These are phyloP conservation scores for Kandelia obovata DNA, from an alignment of 345 rosid genomes.

Conservation along the genomic window DNA sequence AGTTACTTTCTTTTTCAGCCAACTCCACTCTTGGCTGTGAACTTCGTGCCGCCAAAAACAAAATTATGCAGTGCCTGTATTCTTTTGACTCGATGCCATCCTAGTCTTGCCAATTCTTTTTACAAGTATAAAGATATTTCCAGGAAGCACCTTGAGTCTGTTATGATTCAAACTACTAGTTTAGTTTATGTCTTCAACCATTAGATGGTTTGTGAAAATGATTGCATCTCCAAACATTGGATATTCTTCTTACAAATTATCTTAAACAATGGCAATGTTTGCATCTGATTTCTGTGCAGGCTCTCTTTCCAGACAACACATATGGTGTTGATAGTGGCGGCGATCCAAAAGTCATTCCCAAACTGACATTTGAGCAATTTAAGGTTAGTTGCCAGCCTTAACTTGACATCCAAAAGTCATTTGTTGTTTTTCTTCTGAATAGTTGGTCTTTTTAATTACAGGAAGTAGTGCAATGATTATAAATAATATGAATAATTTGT, in stretches of 20 bases:
- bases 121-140: neutral
- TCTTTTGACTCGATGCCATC: too few relatives aligned
- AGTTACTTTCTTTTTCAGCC: too few relatives aligned
- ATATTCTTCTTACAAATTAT: neutral
- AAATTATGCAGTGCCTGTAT: too few relatives aligned
- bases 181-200: neutral
- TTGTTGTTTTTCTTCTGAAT: neutral
- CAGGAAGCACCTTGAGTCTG: neutral
- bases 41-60: too few relatives aligned
- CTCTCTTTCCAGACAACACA: conserved; percentile 83
- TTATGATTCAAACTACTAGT: neutral
- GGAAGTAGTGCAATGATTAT: neutral
- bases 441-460: neutral
- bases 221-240: neutral
- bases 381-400: conserved; percentile 39
- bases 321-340: conserved; percentile 99
- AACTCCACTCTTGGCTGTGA: too few relatives aligned
- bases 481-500: conserved; percentile 7
- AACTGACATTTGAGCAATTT: conserved; percentile 84
- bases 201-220: neutral
- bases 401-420: neutral
- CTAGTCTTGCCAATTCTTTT: too few relatives aligned
- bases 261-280: conserved; percentile 15
- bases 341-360: conserved; percentile 84
- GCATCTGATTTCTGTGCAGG: conserved; percentile 41